Conservation (phyloP, 1,284 basidiomycete species). For the Puccinia hordei region DNA sequence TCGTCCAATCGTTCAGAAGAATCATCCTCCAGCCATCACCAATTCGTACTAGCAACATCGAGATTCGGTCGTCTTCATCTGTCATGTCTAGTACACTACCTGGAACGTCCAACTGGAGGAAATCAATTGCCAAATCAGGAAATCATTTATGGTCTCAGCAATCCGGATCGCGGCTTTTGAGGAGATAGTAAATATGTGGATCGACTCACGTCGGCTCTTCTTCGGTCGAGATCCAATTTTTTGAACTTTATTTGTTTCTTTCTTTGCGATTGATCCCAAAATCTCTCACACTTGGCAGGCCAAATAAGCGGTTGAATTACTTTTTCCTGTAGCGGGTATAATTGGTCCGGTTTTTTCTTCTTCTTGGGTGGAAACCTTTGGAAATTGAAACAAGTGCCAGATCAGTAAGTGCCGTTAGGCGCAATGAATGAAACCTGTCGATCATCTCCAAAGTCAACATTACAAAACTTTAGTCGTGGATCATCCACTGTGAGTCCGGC, state of each 20-base stretch:
- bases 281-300: conserved; percentile 25
- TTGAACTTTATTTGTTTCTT: conserved; percentile 18
- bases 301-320: conserved; percentile 28
- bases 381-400: not conserved
- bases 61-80: conserved; percentile 75
- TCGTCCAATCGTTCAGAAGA: conserved; percentile 80
- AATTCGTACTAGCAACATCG: conserved; percentile 73
- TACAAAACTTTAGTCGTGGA: conserved; percentile 41
- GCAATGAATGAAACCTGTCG: not conserved
- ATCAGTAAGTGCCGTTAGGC: not conserved
- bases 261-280: conserved; percentile 29
- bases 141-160: not conserved
- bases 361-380: conserved; percentile 46
- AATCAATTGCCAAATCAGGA: not conserved
- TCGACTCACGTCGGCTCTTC: conserved; percentile 31
- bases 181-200: not conserved
- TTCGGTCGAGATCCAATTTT: conserved; percentile 41
- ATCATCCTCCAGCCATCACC: conserved; percentile 74
- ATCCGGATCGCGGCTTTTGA: not conserved
- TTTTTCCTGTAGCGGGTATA: not conserved
- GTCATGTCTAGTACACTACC: conserved; percentile 70
- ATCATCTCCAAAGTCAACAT: not conserved
- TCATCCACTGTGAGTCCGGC: conserved; percentile 45
- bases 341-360: not conserved
- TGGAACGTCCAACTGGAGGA: conserved; percentile 65